Evolutionary conservation across 192 early-diverging fungal genomes (phyloP).

Genomic region (Umbelopsis sp.): DNA sequence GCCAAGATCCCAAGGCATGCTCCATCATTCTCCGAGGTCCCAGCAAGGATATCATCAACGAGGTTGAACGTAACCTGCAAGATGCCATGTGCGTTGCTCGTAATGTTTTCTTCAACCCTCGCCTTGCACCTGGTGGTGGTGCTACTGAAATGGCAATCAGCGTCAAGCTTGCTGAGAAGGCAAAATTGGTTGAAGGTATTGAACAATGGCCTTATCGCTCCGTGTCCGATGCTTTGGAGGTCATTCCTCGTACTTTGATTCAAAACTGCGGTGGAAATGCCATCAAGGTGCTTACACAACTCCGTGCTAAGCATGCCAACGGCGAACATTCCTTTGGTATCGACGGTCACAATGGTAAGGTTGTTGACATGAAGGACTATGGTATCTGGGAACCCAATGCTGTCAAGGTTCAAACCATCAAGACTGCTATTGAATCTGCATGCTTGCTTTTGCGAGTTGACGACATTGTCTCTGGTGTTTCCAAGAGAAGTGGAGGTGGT

Average conservation of each 20-base stretch:
- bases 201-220: conserved; percentile 98
- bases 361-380: conserved; percentile 97
- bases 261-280: conserved; percentile 99
- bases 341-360: conserved; percentile 88
- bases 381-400: conserved; percentile 99
- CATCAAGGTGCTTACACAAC: conserved; percentile 92
- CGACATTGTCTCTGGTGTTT: conserved; percentile 96
- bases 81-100: conserved; percentile 99
- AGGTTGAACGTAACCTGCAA: conserved; percentile 98
- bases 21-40: conserved; percentile 97
- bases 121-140: conserved; percentile 93
- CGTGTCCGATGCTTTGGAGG: conserved; percentile 93
- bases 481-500: conserved; percentile 53
- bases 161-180: conserved; percentile 86
- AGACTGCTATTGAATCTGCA: conserved; percentile 97
- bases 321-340: conserved; percentile 92
- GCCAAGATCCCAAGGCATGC: conserved; percentile 97
- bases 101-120: conserved; percentile 96
- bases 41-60: conserved; percentile 96
- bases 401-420: conserved; percentile 99
- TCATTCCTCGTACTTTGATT: conserved; percentile 97
- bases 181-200: conserved; percentile 86
- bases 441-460: conserved; percentile 86
- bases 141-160: conserved; percentile 97
- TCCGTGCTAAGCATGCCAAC: conserved; percentile 92